These are phyloP conservation scores for Mycena rosella DNA, from an alignment of 768 basidiomycete genomes.

Conservation along the genomic window DNA sequence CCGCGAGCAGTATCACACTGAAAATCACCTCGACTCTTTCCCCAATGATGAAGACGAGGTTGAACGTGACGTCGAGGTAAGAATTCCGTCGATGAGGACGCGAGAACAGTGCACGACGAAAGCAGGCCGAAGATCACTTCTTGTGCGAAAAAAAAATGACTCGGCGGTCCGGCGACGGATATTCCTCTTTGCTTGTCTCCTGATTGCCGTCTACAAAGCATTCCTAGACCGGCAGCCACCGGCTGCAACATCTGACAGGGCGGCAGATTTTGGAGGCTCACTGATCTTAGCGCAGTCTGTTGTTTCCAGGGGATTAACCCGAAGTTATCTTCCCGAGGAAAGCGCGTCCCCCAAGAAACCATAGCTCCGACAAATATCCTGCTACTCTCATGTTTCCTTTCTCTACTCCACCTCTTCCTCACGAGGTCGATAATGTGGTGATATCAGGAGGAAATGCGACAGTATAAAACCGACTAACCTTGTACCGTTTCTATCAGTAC, in stretches of 20 bases:
- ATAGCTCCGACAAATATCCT: conserved; percentile 26
- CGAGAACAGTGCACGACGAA: conserved; percentile 11
- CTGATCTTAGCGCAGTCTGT: conserved; percentile 16
- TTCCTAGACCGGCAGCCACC: conserved; percentile 11
- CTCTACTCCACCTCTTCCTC: conserved; percentile 15
- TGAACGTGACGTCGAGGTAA: background rate
- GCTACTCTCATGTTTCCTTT: conserved; percentile 11
- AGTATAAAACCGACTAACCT: background rate
- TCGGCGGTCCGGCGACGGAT: conserved; percentile 18
- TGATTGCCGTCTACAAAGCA: conserved; percentile 9
- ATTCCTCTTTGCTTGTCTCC: conserved; percentile 7
- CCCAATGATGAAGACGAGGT: conserved; percentile 17
- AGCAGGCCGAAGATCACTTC: conserved; percentile 16
- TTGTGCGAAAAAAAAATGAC: conserved; percentile 8
- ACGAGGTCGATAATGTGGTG: conserved; percentile 16
- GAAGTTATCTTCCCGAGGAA: conserved; percentile 25
- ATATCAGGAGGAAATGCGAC: conserved; percentile 1
- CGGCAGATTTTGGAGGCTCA: conserved; percentile 16
- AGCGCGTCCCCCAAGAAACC: conserved; percentile 16
- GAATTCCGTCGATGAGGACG: conserved; percentile 12
- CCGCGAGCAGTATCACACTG: conserved; percentile 15
- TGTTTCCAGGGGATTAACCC: conserved; percentile 14
- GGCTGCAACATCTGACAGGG: conserved; percentile 16
- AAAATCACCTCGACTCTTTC: conserved; percentile 18
- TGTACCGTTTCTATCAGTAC: conserved; percentile 12